These are phyloP conservation scores for Kodamaea ohmeri DNA, from an alignment of 1,139 yeast genomes.

Conservation along the genomic window DNA sequence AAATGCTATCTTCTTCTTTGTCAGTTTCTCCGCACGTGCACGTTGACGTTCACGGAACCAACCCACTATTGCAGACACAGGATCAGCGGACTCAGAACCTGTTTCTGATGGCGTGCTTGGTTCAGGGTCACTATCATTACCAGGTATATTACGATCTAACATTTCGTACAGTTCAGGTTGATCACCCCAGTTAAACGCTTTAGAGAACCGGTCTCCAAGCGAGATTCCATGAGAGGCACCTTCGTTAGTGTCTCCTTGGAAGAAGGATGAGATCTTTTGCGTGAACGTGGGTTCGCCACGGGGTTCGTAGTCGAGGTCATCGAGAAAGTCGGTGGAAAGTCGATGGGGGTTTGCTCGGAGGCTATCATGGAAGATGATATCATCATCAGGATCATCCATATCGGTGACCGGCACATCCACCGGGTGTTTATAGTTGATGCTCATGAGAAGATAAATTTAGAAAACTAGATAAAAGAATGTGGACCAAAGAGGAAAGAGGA, in stretches of 20 bases:
- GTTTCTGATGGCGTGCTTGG: not conserved
- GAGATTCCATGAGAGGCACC: not conserved
- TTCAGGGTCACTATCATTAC: not conserved
- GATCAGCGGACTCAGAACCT: not conserved
- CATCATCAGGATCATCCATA: constrained; percentile 54
- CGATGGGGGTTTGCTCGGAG: constrained; percentile 1
- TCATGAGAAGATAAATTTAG: not conserved
- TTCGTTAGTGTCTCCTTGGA: not conserved
- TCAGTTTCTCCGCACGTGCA: not conserved
- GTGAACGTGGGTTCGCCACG: constrained; percentile 3
- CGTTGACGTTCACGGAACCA: not conserved
- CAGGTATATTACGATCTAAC: not conserved
- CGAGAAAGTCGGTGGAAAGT: constrained; percentile 17
- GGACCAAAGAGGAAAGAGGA: not conserved
- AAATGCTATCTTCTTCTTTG: not conserved
- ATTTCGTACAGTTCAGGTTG: not conserved
- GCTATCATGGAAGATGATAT: constrained; percentile 29
- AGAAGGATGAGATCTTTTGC: not conserved
- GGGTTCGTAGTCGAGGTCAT: constrained; percentile 25
- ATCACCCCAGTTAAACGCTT: not conserved
- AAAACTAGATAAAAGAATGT: not conserved
- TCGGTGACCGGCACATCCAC: constrained; percentile 60
- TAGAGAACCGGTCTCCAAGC: not conserved
- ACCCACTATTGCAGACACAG: not conserved
- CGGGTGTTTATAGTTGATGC: constrained; percentile 25